Evolutionary conservation across 1,284 basidiomycete genomes (phyloP), one percentile per base, ranked within the genome.

Genomic region (Puccinia polysora): DNA sequence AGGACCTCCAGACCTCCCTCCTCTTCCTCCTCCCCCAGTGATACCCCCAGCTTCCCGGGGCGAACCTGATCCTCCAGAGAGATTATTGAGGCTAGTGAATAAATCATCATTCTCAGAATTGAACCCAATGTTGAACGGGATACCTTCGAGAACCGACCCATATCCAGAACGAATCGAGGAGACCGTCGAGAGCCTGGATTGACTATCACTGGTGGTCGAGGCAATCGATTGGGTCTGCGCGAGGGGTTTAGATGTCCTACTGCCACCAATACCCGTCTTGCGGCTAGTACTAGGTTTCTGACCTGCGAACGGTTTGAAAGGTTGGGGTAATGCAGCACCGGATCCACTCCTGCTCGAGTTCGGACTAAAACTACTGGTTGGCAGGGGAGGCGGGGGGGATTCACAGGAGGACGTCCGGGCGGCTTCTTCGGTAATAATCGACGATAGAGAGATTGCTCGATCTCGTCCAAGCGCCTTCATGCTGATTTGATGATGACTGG

Each of bases 61-160:
- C n/a, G n/a, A n/a, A n/a, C n/a, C n/a, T n/a, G n/a, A n/a, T n/a
- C n/a, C n/a, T n/a, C n/a, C n/a, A n/a, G n/a, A n/a, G n/a, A n/a
- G n/a, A n/a, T n/a, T n/a, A n/a, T n/a, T n/a, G 49, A 18, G 25
- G 15, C 34, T 25, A 36, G 49, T 34, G 40, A 68, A 58, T 30
- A 45, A 23, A 40, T 56, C 64, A 53, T 67, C 65, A 55, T 23
- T 8, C 15, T 38, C 25, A 25, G 34, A 55, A 5, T 18, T 38
- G 40, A 69, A 69, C 4, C 67, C 67, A 36, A 69, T 69, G 45
- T 69, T 69, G 32, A 69, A 69, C 1, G 67, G 67, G 25, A 69
- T 69, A 12, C 67, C 67, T 60, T 69, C 67, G n/a, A 69, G 34
- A 7, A 69, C 67, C 3, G 67, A 69, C 34, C 67, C 67, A 49